Conservation (phyloP, 768 basidiomycete genomes). For the Phlebiopsis flavidoalba region DNA sequence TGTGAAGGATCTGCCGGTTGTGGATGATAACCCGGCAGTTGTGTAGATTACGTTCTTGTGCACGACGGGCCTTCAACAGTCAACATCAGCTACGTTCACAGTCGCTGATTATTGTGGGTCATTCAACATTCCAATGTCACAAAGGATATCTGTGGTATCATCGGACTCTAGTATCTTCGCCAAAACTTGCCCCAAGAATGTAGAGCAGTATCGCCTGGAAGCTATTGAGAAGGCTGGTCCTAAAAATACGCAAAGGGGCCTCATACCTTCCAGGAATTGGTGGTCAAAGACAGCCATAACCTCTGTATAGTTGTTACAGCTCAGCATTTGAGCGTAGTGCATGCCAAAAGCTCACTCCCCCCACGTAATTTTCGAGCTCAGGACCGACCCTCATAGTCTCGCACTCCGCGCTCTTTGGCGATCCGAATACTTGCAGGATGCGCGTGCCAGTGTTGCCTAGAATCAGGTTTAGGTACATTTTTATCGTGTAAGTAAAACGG, state of each 20-base stretch:
- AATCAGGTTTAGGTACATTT: background rate
- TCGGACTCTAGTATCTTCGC: constrained; percentile 84
- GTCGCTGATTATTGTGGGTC: background rate
- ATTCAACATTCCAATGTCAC: constrained; percentile 92
- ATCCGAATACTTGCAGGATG: constrained; percentile 84
- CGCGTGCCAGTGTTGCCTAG: constrained; percentile 92
- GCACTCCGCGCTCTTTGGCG: constrained; percentile 87
- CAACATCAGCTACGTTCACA: background rate
- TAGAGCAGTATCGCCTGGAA: constrained; percentile 86
- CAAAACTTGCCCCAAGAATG: constrained; percentile 98
- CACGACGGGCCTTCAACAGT: constrained; percentile 77
- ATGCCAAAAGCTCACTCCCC: constrained; percentile 16
- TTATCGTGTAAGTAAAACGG: background rate
- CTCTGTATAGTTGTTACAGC: constrained; percentile 40
- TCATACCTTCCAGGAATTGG: constrained; percentile 90
- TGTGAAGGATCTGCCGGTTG: constrained; percentile 82
- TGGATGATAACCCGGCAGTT: constrained; percentile 92
- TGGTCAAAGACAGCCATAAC: constrained; percentile 98
- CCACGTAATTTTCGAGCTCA: constrained; percentile 94
- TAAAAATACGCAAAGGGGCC: background rate
- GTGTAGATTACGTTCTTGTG: constrained; percentile 99
- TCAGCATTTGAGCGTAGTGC: constrained; percentile 10
- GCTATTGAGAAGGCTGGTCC: background rate
- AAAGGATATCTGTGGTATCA: constrained; percentile 79
- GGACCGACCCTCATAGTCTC: constrained; percentile 90